Evolutionary conservation across 768 basidiomycete genomes (phyloP).

Genomic region (Cystobasidiopsis lactophilus): DNA sequence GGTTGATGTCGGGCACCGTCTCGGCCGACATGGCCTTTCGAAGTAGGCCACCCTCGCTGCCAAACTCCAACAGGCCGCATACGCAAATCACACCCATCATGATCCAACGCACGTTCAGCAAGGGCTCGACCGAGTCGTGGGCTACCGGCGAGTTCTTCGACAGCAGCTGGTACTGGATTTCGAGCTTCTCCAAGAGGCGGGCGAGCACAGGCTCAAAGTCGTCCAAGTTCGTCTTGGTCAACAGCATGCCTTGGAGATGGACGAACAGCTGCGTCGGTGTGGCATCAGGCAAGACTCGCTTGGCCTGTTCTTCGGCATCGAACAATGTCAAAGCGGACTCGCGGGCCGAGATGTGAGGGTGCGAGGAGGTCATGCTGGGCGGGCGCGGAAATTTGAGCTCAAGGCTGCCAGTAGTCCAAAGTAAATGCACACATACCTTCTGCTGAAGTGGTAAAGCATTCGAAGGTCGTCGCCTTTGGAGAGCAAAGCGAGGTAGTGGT

Average conservation of each 20-base stretch:
- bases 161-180: conserved; percentile 8
- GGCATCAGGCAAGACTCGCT: conserved; percentile 54
- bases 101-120: conserved; percentile 46
- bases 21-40: conserved; percentile 26
- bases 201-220: conserved; percentile 62
- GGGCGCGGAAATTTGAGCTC: conserved; percentile 3
- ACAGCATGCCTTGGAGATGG: conserved; percentile 85
- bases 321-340: conserved; percentile 80
- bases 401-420: neutral
- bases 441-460: conserved; percentile 77
- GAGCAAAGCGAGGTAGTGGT: conserved; percentile 77
- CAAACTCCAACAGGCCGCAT: conserved; percentile 65
- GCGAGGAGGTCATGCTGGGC: conserved; percentile 84
- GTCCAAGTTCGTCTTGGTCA: conserved; percentile 84
- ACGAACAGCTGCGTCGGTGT: conserved; percentile 54
- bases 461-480: conserved; percentile 62
- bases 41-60: conserved; percentile 47
- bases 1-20: neutral
- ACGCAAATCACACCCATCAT: conserved; percentile 87
- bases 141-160: conserved; percentile 26
- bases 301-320: conserved; percentile 48
- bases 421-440: too few species aligned
- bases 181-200: conserved; percentile 49
- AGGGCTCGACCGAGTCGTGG: neutral
- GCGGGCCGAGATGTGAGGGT: conserved; percentile 66